A percentile compares a stretch with the other conserved stretches of the same genome.
These are phyloP conservation scores for Retiboletus fuscus DNA, from an alignment of 1,284 basidiomycete species.

Conservation along the genomic window DNA sequence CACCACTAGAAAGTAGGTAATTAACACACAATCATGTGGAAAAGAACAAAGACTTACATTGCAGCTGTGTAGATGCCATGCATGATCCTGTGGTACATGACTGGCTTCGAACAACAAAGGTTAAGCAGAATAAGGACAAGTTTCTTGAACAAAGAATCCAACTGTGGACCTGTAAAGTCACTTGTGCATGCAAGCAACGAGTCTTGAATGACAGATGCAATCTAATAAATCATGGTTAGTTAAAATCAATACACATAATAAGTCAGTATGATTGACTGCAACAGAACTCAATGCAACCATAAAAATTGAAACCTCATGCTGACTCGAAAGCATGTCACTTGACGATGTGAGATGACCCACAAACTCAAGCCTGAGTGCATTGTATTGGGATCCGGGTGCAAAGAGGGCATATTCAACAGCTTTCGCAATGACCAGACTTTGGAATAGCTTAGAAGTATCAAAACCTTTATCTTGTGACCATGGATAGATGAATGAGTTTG, in stretches of 20 bases:
- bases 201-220: background rate
- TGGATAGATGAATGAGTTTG: background rate
- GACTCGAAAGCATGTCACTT: background rate
- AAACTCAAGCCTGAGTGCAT: background rate
- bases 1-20: too few species aligned
- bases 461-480: background rate
- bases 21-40: too few species aligned
- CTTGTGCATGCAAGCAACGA: background rate
- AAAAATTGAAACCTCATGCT: background rate
- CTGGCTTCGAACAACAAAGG: background rate
- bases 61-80: background rate
- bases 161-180: background rate
- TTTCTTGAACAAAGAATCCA: background rate
- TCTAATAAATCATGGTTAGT: background rate
- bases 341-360: background rate
- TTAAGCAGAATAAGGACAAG: background rate
- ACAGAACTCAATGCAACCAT: background rate
- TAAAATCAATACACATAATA: background rate
- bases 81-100: background rate
- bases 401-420: background rate
- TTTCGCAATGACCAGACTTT: background rate
- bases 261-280: background rate
- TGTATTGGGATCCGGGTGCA: background rate
- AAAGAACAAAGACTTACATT: background rate
- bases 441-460: background rate